Base-by-base conservation (phyloP, 2,329 filamentous ascomycete genomes). In the Ceratocystis alfenasii region DNA sequence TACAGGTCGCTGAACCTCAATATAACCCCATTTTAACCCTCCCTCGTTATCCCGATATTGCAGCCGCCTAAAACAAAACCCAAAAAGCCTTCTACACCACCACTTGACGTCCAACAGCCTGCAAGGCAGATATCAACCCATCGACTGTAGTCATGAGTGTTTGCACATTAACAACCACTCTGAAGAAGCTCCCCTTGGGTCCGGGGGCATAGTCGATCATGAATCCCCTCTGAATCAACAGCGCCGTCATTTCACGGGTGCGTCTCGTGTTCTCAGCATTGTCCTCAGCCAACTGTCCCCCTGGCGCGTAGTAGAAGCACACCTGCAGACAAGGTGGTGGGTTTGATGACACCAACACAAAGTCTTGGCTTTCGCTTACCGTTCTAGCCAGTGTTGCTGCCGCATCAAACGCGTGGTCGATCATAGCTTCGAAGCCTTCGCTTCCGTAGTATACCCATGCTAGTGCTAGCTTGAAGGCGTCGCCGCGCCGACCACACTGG, bases 281-380 rank as follows among this genome's bases (percentile, higher is more conserved):
- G 20, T 50, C 60, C 6, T 60, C 64, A 1, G 60, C 61, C 48
- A 64, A 20, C 28, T 30, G 12, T 7, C 60, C 66, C 1, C 78
- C 78, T 0, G 83, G 83, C 0, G 87, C 84, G 72, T 89, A 91
- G 74, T 96, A 96, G 75, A 97, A 97, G 78, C 93, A 96, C 25
- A 97, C 88, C 76, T 97, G 94, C 73, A 96, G 78, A 76, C 93
- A 97, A 0, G 90, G 89, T 60, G 92, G 87, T 30, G 90, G 89
- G 71, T 88, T 87, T 66, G 83, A 80, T 10, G 85, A 89, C 2
- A 96, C 83, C 17, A 95, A 79, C 20, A 83, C 77, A 70, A 97
- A 88, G 70, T 89, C 78, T 0, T 76, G 73, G 53, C 80, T 79
- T 15, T 76, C 60, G 4, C 78, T 75, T 1, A 96, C 73, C 0